Conservation (phyloP, 2,329 filamentous ascomycete species). For the Chalaropsis thielavioides region DNA sequence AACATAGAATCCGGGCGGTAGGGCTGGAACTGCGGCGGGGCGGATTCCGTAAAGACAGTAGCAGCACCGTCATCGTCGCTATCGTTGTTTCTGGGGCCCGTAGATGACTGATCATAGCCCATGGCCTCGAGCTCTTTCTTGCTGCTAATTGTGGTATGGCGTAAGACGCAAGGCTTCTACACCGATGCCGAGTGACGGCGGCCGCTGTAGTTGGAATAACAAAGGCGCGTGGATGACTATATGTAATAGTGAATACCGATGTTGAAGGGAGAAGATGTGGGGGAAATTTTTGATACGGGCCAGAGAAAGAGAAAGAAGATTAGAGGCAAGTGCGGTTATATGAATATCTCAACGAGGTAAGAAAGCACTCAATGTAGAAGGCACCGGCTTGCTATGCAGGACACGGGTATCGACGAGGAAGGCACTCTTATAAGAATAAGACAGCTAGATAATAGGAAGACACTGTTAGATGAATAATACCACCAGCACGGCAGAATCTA, state of each 20-base stretch:
- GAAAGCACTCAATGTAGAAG: background rate
- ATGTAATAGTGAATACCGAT: background rate
- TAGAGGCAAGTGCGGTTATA: background rate
- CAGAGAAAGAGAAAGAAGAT: background rate
- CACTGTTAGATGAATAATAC: background rate
- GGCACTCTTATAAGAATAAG: background rate
- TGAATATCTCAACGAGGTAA: background rate
- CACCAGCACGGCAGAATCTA: background rate
- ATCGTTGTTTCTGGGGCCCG: background rate
- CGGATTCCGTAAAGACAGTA: background rate
- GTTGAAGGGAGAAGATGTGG: background rate
- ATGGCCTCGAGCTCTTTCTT: constrained; percentile 6
- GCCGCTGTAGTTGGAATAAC: background rate
- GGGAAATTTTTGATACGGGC: background rate
- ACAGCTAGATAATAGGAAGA: background rate
- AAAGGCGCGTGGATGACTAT: background rate
- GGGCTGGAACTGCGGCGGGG: constrained; percentile 1
- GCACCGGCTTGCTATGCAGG: background rate
- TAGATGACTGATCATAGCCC: background rate
- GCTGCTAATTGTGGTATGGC: background rate
- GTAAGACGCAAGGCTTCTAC: background rate
- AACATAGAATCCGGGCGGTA: constrained; percentile 4
- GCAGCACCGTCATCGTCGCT: background rate
- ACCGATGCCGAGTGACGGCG: background rate
- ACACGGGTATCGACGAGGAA: background rate